Evolutionary conservation across 352 stramenopile genomes (phyloP).

Genomic region (Nothophytophthora sp.): DNA sequence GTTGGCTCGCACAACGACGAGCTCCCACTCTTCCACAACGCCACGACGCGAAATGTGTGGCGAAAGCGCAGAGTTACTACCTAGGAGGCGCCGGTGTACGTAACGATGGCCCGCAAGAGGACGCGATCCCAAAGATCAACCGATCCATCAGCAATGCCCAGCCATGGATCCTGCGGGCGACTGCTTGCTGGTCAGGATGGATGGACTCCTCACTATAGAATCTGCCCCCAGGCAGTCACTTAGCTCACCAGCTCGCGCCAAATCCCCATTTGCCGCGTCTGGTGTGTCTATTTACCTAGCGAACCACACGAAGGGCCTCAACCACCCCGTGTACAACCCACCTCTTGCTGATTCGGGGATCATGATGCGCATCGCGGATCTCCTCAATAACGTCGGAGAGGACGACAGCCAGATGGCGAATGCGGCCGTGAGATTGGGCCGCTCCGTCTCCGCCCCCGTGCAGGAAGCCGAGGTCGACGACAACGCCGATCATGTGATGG

Average conservation of each 20-base stretch:
- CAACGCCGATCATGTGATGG: slow-evolving; percentile 11
- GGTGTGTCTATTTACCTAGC: slow-evolving; percentile 38
- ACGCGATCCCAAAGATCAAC: slow-evolving; percentile 20
- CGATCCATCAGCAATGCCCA: no score
- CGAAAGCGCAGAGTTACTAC: slow-evolving; percentile 35
- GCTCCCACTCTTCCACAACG: slow-evolving; percentile 19
- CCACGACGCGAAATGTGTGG: slow-evolving; percentile 29
- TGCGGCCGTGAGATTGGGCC: slow-evolving; percentile 19
- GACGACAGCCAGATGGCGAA: slow-evolving; percentile 20
- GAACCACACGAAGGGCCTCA: slow-evolving; percentile 24
- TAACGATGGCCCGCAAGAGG: no score
- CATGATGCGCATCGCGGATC: slow-evolving; percentile 36
- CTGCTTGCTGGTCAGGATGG: slow-evolving; percentile 7
- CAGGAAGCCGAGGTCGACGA: background rate
- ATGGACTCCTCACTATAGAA: slow-evolving; percentile 28
- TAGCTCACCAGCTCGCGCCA: slow-evolving; percentile 28
- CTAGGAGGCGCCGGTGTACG: slow-evolving; percentile 6
- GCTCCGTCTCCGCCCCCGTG: slow-evolving; percentile 31
- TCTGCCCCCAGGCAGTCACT: slow-evolving; percentile 34
- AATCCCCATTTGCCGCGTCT: slow-evolving; percentile 13
- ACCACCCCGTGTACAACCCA: slow-evolving; percentile 26
- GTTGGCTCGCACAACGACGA: slow-evolving; percentile 13
- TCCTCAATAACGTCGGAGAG: slow-evolving; percentile 35
- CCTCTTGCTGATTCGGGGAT: background rate
- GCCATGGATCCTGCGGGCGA: background rate